A percentile compares a stretch with the other conserved stretches of the same genome.
phyloP scores from a whole-genome alignment of 2,329 filamentous ascomycete genomes.

The Helotiales sp. region DNA sequence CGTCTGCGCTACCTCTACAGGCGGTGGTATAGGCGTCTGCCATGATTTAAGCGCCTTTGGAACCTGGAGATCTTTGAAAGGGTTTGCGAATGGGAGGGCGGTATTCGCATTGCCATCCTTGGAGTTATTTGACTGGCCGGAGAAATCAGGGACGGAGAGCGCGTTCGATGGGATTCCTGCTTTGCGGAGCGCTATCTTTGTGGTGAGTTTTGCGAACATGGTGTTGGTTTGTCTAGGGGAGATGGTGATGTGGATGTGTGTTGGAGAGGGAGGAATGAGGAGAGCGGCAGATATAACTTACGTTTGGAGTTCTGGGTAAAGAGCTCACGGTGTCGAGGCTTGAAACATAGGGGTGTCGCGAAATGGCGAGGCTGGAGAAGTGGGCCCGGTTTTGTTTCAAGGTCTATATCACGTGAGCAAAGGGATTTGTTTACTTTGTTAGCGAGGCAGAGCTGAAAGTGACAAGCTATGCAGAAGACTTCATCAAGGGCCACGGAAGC shows the following conservation, averaged over 20 bases:
- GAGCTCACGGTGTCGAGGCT: slow-evolving; percentile 4
- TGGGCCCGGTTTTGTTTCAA: neutral
- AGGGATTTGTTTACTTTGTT: slow-evolving; percentile 1
- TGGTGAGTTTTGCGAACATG: slow-evolving; percentile 42
- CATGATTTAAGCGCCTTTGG: slow-evolving; percentile 40
- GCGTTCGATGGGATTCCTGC: slow-evolving; percentile 39
- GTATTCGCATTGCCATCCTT: slow-evolving; percentile 26
- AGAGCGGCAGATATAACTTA: neutral
- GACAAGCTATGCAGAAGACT: neutral
- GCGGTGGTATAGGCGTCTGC: slow-evolving; percentile 38
- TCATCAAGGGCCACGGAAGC: neutral
- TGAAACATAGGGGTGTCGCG: slow-evolving; percentile 15
- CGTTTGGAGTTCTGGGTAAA: slow-evolving; percentile 3
- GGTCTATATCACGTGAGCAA: neutral
- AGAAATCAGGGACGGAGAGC: slow-evolving; percentile 25
- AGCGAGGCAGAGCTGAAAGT: neutral
- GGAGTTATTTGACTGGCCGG: slow-evolving; percentile 19
- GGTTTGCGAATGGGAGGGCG: slow-evolving; percentile 35
- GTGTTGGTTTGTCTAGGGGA: neutral
- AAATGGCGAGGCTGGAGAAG: slow-evolving; percentile 7
- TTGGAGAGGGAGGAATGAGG: neutral
- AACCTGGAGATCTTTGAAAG: slow-evolving; percentile 38
- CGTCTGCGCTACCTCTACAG: slow-evolving; percentile 34
- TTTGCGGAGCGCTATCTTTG: slow-evolving; percentile 42
- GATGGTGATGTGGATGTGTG: neutral